Evolutionary conservation across 805 yeast genomes (phyloP).

Genomic region (Pichia sporocuriosa): DNA sequence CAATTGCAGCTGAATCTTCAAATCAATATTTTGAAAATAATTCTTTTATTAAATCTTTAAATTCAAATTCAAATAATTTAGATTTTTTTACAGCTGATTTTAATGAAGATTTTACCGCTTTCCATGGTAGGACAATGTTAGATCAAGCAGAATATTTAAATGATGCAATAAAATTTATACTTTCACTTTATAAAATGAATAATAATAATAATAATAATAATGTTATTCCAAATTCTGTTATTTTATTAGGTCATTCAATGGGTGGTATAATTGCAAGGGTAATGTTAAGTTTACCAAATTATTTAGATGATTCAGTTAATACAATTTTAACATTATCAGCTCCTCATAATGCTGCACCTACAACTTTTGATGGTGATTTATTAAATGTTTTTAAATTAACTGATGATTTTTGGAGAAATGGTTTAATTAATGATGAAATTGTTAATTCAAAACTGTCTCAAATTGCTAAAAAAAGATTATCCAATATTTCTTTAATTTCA

Average conservation of each 20-base stretch:
- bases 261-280: slow-evolving; percentile 93
- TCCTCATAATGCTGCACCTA: slow-evolving; percentile 89
- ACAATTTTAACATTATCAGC: slow-evolving; percentile 82
- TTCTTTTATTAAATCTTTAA: slow-evolving; percentile 22
- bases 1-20: slow-evolving; percentile 82
- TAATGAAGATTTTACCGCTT: slow-evolving; percentile 93
- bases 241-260: slow-evolving; percentile 89
- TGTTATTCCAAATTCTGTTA: slow-evolving; percentile 47
- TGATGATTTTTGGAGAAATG: slow-evolving; percentile 75
- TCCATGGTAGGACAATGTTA: slow-evolving; percentile 86
- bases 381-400: slow-evolving; percentile 64
- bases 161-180: slow-evolving; percentile 75
- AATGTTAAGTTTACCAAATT: slow-evolving; percentile 74
- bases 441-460: slow-evolving; percentile 12
- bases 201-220: slow-evolving; percentile 1
- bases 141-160: slow-evolving; percentile 92
- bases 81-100: slow-evolving; percentile 92
- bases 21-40: slow-evolving; percentile 39
- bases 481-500: slow-evolving; percentile 65
- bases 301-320: slow-evolving; percentile 62
- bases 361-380: slow-evolving; percentile 87
- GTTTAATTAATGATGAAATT: slow-evolving; percentile 31
- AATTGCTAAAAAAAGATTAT: slow-evolving; percentile 41
- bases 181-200: slow-evolving; percentile 51
- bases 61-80: slow-evolving; percentile 37